Percentiles rank a stretch among this genome's conserved stretches.
Evolutionary conservation across 768 basidiomycete genomes (phyloP).

Genomic region (Leccinum olivaceopallidum): DNA sequence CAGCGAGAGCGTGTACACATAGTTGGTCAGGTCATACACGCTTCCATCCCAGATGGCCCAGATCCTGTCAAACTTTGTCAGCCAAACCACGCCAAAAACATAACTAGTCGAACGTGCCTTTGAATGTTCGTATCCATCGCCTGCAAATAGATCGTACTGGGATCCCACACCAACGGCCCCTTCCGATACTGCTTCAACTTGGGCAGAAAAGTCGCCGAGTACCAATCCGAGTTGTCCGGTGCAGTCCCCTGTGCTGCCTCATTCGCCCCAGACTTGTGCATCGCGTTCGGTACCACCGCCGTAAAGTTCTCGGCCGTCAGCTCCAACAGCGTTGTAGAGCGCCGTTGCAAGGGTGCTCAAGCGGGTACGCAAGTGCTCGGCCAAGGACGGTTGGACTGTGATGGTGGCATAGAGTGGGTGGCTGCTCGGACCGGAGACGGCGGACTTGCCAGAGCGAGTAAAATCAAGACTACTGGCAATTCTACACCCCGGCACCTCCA

Average conservation of each 20-base stretch:
- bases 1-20: constrained; percentile 66
- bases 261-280: constrained; percentile 71
- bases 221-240: constrained; percentile 69
- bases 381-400: no score
- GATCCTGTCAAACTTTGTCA: constrained; percentile 42
- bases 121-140: constrained; percentile 49
- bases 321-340: constrained; percentile 28
- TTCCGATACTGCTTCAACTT: constrained; percentile 78
- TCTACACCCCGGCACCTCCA: no score
- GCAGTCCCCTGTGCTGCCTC: constrained; percentile 45
- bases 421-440: no score
- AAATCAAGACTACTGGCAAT: no score
- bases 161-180: constrained; percentile 73
- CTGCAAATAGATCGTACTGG: constrained; percentile 42
- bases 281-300: constrained; percentile 54
- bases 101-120: constrained; percentile 33
- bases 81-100: background rate
- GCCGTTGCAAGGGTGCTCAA: no score
- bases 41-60: constrained; percentile 81
- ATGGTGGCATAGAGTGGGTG: no score
- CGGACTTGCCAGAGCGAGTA: no score
- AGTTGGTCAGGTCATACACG: constrained; percentile 91
- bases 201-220: constrained; percentile 65
- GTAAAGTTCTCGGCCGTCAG: constrained; percentile 69
- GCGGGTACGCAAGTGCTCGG: no score